phyloP scores from a whole-genome alignment of 495 filamentous ascomycete genomes.

The Penicillium pancosmium region DNA sequence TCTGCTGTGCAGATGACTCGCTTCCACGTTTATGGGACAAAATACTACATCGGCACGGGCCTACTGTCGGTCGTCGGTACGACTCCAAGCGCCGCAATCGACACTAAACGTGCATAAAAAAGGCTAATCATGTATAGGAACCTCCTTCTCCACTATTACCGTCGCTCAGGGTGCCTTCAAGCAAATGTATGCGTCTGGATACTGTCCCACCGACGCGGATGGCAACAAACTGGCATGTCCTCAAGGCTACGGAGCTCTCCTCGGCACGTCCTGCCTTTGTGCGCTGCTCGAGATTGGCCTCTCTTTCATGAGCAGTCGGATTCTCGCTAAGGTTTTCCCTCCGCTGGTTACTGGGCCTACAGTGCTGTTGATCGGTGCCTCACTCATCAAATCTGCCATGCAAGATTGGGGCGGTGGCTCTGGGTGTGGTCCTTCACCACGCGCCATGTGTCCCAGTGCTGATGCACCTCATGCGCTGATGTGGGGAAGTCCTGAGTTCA shows the following conservation, averaged over 20 bases:
- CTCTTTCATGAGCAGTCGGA: constrained; percentile 59
- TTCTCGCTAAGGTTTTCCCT: constrained; percentile 80
- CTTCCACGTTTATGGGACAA: constrained; percentile 78
- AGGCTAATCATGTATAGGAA: constrained; percentile 20
- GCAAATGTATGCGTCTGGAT: constrained; percentile 86
- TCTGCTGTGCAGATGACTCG: constrained; percentile 81
- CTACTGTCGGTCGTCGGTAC: constrained; percentile 89
- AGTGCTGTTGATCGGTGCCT: constrained; percentile 75
- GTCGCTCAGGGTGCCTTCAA: constrained; percentile 74
- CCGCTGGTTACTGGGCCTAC: constrained; percentile 88
- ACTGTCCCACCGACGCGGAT: constrained; percentile 64
- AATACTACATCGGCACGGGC: constrained; percentile 86
- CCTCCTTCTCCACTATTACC: constrained; percentile 83
- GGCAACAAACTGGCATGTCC: constrained; percentile 78
- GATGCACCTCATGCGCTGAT: constrained; percentile 77
- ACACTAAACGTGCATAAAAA: neutral
- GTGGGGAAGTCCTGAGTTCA: constrained; percentile 86
- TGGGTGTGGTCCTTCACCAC: constrained; percentile 57
- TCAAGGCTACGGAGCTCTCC: constrained; percentile 79
- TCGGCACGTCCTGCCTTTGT: constrained; percentile 70
- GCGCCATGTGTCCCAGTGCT: constrained; percentile 70
- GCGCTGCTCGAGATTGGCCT: constrained; percentile 46
- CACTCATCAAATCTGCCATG: constrained; percentile 76
- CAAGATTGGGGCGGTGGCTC: constrained; percentile 83
- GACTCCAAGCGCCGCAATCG: neutral